These are phyloP conservation scores for Dentipellis sp. DNA, from an alignment of 768 basidiomycete genomes.

Conservation along the genomic window DNA sequence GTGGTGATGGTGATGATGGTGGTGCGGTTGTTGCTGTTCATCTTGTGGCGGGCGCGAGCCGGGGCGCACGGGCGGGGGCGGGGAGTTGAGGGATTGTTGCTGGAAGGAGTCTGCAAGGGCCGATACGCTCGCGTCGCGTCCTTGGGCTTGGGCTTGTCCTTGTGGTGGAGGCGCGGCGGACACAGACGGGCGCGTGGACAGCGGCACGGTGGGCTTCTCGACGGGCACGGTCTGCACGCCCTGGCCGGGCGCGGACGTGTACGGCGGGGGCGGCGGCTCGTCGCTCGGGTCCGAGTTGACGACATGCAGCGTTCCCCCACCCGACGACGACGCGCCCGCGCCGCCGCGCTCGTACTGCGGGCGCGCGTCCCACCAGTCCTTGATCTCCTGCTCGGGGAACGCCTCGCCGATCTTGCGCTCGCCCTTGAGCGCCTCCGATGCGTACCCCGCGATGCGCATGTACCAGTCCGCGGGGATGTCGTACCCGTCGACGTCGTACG, in stretches of 20 bases:
- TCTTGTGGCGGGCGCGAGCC: slow-evolving; percentile 8
- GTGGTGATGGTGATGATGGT: background rate
- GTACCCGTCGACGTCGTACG: slow-evolving; percentile 70
- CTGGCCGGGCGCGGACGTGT: background rate
- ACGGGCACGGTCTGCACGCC: background rate
- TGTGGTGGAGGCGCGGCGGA: background rate
- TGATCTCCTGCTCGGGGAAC: slow-evolving; percentile 10
- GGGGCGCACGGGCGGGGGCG: background rate
- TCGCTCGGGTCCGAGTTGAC: background rate
- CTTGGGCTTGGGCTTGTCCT: background rate
- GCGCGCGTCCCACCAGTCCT: slow-evolving; percentile 7
- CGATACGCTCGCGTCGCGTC: background rate
- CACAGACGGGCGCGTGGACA: background rate
- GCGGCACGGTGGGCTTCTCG: background rate
- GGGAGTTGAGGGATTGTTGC: background rate
- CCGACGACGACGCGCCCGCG: background rate
- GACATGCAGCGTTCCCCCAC: background rate
- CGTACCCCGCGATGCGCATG: slow-evolving; percentile 19
- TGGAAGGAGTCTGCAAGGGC: background rate
- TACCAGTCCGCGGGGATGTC: slow-evolving; percentile 77
- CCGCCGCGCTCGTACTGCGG: slow-evolving; percentile 1
- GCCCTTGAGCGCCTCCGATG: slow-evolving; percentile 6
- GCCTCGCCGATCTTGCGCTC: slow-evolving; percentile 4
- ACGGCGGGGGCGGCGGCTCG: background rate
- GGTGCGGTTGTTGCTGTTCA: slow-evolving; percentile 9